Conservation (phyloP, 495 filamentous ascomycete species). For the Paragyromitra xinjiangensis region DNA sequence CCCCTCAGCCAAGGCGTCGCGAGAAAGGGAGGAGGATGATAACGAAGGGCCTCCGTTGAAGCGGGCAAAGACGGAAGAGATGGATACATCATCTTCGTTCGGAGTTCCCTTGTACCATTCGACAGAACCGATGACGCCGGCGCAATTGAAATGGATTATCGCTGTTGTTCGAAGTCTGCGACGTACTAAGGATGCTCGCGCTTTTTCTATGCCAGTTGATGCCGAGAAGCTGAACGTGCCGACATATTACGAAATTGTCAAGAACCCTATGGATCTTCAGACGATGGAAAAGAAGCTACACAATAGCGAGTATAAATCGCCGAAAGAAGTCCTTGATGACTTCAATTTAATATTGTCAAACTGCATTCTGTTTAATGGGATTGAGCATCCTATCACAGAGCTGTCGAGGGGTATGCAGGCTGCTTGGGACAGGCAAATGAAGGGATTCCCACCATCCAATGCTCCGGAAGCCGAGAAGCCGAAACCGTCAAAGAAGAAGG, state of each 20-base stretch:
- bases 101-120: conserved; percentile 44
- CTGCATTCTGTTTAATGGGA: conserved; percentile 80
- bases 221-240: conserved; percentile 72
- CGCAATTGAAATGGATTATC: conserved; percentile 62
- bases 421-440: conserved; percentile 70
- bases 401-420: conserved; percentile 69
- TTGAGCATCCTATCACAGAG: conserved; percentile 72
- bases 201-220: conserved; percentile 81
- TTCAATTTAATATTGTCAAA: conserved; percentile 79
- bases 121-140: conserved; percentile 60
- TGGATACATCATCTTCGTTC: conserved; percentile 42
- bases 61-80: conserved; percentile 71
- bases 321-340: conserved; percentile 74
- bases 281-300: conserved; percentile 80
- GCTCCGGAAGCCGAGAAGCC: conserved; percentile 65
- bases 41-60: conserved; percentile 81
- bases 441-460: conserved; percentile 61
- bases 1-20: conserved; percentile 48
- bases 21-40: conserved; percentile 69
- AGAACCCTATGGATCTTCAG: conserved; percentile 80
- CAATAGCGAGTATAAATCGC: conserved; percentile 65
- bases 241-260: conserved; percentile 74
- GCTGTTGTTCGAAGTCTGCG: conserved; percentile 74
- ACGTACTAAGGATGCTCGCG: conserved; percentile 76
- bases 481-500: conserved; percentile 65